Evolutionary conservation across 306 rosid genomes (phyloP), one percentile per base, ranked within the genome.

Genomic region (Vigna radiata): DNA sequence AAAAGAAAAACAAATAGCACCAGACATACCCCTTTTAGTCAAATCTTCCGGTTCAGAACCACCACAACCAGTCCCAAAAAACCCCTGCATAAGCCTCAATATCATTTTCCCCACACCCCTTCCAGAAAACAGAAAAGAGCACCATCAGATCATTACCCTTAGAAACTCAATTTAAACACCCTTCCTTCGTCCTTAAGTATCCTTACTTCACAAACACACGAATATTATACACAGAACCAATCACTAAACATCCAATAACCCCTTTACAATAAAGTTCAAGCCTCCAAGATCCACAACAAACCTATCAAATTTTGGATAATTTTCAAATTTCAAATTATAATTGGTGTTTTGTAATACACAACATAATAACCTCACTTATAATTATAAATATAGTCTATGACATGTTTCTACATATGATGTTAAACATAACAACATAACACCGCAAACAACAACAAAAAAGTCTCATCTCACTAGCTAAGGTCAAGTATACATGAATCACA

Each of bases 61-160:
- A 74, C 81, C 89, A 41, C 91, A 81, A 70, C 68, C 65, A 0
- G 81, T 75, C 74, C 87, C 91, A 78, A 94, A 94, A 78, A 85
- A 90, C 5, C 87, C 98, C 84, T 94, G 91, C 88, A 90, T 85
- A 71, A 89, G 93, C 87, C 53, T 86, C 85, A 91, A 89, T 67
- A 95, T 95, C 96, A 95, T 90, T 80, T 95, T 95, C 43, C 98
- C 98, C 62, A 92, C 96, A 56, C 98, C 98, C 86, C 98, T 95
- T 71, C 52, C 79, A 75, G 55, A 75, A 78, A 31, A 62, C 43
- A 55, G 39, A 80, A 77, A 50, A 63, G 23, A 73, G 64, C 2
- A 81, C 13, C 60, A 72, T 72, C 44, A 79, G 65, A 66, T 63
- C 13, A 4, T 27, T 4, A 67, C 67, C 43, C 41, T 21, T 64